phyloP scores from a whole-genome alignment of 2,329 filamentous ascomycete genomes.

The Cordyceps cateniannulata region DNA sequence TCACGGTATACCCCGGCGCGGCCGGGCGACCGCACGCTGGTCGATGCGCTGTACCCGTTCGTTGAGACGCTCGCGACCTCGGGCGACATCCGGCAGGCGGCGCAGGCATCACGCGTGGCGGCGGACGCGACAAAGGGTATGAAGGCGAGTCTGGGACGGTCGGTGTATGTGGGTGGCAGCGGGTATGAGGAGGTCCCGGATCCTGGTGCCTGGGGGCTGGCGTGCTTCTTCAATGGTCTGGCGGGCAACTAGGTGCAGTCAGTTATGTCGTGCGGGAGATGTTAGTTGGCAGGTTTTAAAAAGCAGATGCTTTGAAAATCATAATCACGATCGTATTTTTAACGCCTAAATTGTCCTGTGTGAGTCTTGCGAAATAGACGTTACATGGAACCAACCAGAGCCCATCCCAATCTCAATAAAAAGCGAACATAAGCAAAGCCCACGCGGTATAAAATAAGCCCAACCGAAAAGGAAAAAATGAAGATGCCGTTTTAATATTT shows the following conservation, averaged over 20 bases:
- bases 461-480: conserved; percentile 14
- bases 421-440: conserved; percentile 7
- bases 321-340: conserved; percentile 20
- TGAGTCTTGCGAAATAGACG: conserved; percentile 25
- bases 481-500: background rate
- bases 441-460: conserved; percentile 10
- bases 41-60: conserved; percentile 88
- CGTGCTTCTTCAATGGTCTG: conserved; percentile 75
- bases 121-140: conserved; percentile 85
- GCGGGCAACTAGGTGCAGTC: conserved; percentile 34
- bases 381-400: conserved; percentile 22
- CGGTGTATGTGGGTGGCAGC: conserved; percentile 38
- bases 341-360: conserved; percentile 31
- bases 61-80: conserved; percentile 62
- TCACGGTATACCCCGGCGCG: conserved; percentile 82
- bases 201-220: conserved; percentile 66
- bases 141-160: conserved; percentile 72
- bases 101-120: conserved; percentile 65
- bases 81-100: conserved; percentile 64
- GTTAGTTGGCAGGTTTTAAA: too few species aligned
- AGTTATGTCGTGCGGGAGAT: background rate
- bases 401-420: conserved; percentile 3
- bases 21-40: conserved; percentile 80
- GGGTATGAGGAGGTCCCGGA: conserved; percentile 45
- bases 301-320: background rate